Conservation (phyloP, 306 rosid species). For the Cajanus cajan region DNA sequence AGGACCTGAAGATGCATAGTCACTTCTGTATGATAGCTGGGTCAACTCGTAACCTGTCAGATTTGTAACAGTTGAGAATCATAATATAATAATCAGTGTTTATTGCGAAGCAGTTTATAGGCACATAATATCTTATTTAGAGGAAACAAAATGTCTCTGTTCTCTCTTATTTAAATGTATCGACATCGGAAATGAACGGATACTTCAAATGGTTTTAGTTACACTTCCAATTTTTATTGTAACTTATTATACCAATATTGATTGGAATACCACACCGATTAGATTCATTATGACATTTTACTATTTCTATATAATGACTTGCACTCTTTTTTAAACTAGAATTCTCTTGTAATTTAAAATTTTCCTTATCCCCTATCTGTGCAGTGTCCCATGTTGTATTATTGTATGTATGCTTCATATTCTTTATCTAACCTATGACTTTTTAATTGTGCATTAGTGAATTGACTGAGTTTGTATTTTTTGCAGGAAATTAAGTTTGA, state of each 20-base stretch:
- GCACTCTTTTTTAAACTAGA: not conserved
- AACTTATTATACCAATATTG: not conserved
- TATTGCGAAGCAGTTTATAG: no score
- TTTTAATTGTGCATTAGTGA: not conserved
- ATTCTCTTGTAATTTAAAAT: not conserved
- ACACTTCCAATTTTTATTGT: not conserved
- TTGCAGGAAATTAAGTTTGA: conserved; percentile 91
- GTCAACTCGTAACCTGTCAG: no score
- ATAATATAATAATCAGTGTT: no score
- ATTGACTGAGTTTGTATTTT: not conserved
- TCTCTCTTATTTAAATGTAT: no score
- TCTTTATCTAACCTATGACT: conserved; percentile 15
- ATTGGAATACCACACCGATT: not conserved
- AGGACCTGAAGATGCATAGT: no score
- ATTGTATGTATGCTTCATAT: not conserved
- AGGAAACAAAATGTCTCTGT: no score
- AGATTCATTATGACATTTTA: not conserved
- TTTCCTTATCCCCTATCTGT: not conserved
- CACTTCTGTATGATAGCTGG: no score
- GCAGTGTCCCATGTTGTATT: not conserved
- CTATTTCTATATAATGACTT: not conserved
- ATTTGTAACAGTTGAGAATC: no score
- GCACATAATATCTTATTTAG: no score
- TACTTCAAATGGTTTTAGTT: not conserved
- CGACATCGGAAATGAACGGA: no score